These are phyloP conservation scores for Ceratorhiza oryzae-sativae DNA, from an alignment of 1,284 basidiomycete genomes.

Conservation along the genomic window DNA sequence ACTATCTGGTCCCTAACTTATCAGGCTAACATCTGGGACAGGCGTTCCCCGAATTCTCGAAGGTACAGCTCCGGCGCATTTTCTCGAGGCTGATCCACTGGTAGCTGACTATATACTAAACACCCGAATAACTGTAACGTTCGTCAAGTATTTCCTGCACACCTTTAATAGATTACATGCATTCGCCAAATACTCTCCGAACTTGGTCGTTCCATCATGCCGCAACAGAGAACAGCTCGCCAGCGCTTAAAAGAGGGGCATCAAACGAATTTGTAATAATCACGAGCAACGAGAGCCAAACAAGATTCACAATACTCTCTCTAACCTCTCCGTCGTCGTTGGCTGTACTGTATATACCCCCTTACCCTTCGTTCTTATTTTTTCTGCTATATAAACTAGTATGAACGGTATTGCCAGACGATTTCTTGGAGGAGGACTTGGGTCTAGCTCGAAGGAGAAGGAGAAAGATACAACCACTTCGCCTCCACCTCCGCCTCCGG, in stretches of 20 bases:
- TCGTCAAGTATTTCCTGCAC: constrained; percentile 65
- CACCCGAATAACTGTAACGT: constrained; percentile 89
- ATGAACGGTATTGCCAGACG: constrained; percentile 29
- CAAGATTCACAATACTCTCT: background rate
- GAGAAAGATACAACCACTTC: too few relatives aligned
- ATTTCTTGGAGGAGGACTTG: constrained; percentile 12
- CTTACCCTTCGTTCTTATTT: background rate
- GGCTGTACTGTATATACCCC: constrained; percentile 18
- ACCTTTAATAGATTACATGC: background rate
- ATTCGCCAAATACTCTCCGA: too few relatives aligned
- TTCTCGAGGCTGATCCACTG: constrained; percentile 61
- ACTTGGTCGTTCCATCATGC: background rate
- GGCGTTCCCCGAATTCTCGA: constrained; percentile 89
- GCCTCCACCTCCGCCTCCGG: background rate
- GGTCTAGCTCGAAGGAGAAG: background rate
- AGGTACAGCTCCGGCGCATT: constrained; percentile 71
- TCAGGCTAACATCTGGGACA: too few relatives aligned
- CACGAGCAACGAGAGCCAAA: background rate
- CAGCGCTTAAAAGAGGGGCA: constrained; percentile 17
- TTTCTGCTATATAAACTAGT: background rate
- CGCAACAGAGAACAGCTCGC: background rate
- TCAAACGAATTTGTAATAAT: background rate
- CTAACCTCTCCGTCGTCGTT: background rate
- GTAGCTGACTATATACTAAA: constrained; percentile 69
- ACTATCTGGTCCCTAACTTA: background rate